Evolutionary conservation across 192 early-diverging fungal species (phyloP), one percentile per base, ranked within the genome.

Genomic region (Dissophora ornata): DNA sequence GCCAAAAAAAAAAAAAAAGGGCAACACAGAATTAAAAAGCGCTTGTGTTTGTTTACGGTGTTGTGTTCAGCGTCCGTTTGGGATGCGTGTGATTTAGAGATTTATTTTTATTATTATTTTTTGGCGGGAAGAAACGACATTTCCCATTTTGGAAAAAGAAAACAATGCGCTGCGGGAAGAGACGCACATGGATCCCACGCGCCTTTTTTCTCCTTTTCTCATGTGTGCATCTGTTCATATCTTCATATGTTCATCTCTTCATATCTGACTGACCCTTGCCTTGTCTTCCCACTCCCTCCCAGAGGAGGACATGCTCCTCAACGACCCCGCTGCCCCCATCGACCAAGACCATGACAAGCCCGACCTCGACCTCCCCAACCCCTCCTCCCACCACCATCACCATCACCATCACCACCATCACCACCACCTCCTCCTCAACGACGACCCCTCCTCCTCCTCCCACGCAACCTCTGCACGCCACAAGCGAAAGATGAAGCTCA

Each of bases 281-380:
- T 38, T 38, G 7, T 38, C 12, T 9, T 38, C 12, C 36, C 36
- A 12, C 36, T 38, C 36, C 5, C 12, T 38, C 12, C 36, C 44
- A 77, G 73, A 77, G 59, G 73, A 61, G 21, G 73, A 77, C 1
- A 77, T 77, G 73, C 38, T 62, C 2, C 36, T 77, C 56, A 77
- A 77, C 29, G 73, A 77, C 15, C 65, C 63, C 9, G 64, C 57
- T 4, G 63, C 59, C 15, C 63, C 40, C 1, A 53, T 56, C 13
- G 64, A 64, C 13, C 30, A 54, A 0, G 70, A 77, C 19, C 29
- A 52, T 0, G 64, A 67, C 33, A 18, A 38, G 2, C 61, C 67
- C 49, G 60, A 67, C 47, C 16, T 61, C 12, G 73, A 77, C n/a
- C 52, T 55, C 4, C 46, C 45, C 18, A 32, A 47, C 28, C 7